Evolutionary conservation across 352 stramenopile species (phyloP).

Genomic region (Globisporangium spiculum): DNA sequence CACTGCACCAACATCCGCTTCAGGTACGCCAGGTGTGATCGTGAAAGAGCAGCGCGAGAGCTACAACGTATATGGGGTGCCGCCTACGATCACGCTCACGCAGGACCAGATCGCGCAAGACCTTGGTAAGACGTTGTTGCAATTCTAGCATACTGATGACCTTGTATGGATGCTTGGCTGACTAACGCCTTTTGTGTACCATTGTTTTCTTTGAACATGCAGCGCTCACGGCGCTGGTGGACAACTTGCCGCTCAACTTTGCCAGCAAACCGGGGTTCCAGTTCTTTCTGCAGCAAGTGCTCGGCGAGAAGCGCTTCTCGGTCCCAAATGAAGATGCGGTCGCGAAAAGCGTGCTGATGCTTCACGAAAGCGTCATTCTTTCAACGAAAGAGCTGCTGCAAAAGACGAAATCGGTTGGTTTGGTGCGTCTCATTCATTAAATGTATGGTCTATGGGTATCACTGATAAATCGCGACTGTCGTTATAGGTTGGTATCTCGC

Average conservation of each 20-base stretch:
- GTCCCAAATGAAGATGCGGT: slow-evolving; percentile 58
- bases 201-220: background rate
- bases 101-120: slow-evolving; percentile 71
- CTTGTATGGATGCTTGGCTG: background rate
- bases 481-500: slow-evolving; percentile 48
- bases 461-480: background rate
- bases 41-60: slow-evolving; percentile 49
- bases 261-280: slow-evolving; percentile 58
- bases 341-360: slow-evolving; percentile 56
- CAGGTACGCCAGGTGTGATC: slow-evolving; percentile 8
- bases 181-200: background rate
- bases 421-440: background rate
- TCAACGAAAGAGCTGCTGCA: slow-evolving; percentile 64
- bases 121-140: slow-evolving; percentile 30
- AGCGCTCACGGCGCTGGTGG: slow-evolving; percentile 67
- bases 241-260: slow-evolving; percentile 72
- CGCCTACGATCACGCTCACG: slow-evolving; percentile 29
- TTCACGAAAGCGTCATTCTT: slow-evolving; percentile 72
- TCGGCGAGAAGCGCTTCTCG: slow-evolving; percentile 65
- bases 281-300: slow-evolving; percentile 61
- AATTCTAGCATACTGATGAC: background rate
- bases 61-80: slow-evolving; percentile 20
- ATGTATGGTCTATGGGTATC: background rate
- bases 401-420: slow-evolving; percentile 45
- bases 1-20: background rate